Base-by-base conservation (phyloP, 768 basidiomycete species). In the Boletales sp. region DNA sequence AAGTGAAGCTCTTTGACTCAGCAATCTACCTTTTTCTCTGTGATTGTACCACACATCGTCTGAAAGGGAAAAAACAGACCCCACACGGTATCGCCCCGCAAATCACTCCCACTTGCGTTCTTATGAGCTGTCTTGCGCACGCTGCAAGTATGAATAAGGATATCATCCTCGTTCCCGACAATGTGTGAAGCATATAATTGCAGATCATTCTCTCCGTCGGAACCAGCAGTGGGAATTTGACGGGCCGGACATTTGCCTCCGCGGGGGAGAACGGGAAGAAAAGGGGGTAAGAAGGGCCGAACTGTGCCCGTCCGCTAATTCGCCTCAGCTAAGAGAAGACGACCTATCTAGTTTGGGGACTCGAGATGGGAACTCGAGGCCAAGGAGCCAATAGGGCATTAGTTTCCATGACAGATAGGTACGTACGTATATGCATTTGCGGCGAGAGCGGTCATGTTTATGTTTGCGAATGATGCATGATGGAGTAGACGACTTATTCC, bases 1-100 rank as follows among this genome's bases (percentile, higher is more conserved):
- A 42, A 48, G 43, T 42, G 50, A 46, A 42, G 34, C 25, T 30
- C 39, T 49, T 51, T 44, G 31, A 33, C 17, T 21, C 44, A 32
- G 41, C 30, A 18, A 44, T 38, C 28, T 28, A 44, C 35, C 21
- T 21, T 47, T 39, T 15, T 42, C 25, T 14, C 34, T 13, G 34
- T 34, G 25, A 28, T 7, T 7, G 25, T 28, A 28, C 25, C 6
- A 28, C 25, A 7, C 25, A 28, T 28, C 25, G 5, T 28, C 25
- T 4, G 6, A 28, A 28, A 6, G 6, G 25, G 6, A 28, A 28
- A 28, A 28, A 28, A 28, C 25, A 5, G 25, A 28, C 25, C 25
- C 25, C 15, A 14, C 28, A 39, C 37, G 14, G 46, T 15, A 11
- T 18, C 28, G 18, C 15, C 19, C 12, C 15, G 41, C 11, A 32